Percentiles rank a stretch among this genome's conserved stretches.
Conservation (phyloP, 2,329 filamentous ascomycete species). For the Clarireedia hainanense region DNA sequence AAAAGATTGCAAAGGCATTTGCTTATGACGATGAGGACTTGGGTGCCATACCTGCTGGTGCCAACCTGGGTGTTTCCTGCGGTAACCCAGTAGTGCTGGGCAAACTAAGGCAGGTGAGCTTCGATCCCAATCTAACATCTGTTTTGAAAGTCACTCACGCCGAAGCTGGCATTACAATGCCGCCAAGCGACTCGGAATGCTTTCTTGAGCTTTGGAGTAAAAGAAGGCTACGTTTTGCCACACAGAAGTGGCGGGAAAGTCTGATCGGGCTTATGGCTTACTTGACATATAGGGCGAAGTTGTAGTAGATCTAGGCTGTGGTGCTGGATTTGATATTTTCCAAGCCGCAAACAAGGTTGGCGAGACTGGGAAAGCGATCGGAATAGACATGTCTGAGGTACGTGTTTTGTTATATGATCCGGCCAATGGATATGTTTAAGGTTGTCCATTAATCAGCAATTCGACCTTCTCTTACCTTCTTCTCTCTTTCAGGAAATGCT, state of each 20-base stretch:
- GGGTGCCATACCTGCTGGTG: slow-evolving; percentile 12
- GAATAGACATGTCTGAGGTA: slow-evolving; percentile 54
- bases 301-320: slow-evolving; percentile 48
- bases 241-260: too few species aligned
- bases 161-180: too few species aligned
- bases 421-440: slow-evolving; percentile 49
- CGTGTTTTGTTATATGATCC: slow-evolving; percentile 25
- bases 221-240: too few species aligned
- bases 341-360: slow-evolving; percentile 44
- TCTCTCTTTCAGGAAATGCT: not conserved
- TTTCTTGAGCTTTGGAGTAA: not conserved
- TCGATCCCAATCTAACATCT: slow-evolving; percentile 33
- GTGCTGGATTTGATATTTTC: slow-evolving; percentile 51
- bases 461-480: not conserved
- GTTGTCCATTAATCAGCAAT: slow-evolving; percentile 32
- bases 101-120: slow-evolving; percentile 23
- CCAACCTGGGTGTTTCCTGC: slow-evolving; percentile 21
- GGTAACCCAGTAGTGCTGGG: slow-evolving; percentile 17
- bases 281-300: slow-evolving; percentile 39
- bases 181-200: not conserved
- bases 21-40: not conserved
- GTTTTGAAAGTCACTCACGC: too few species aligned
- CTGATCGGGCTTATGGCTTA: not conserved
- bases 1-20: not conserved
- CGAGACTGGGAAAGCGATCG: slow-evolving; percentile 40